phyloP scores from a whole-genome alignment of 176 grass and related monocot genomes.

The Raddia distichophylla region DNA sequence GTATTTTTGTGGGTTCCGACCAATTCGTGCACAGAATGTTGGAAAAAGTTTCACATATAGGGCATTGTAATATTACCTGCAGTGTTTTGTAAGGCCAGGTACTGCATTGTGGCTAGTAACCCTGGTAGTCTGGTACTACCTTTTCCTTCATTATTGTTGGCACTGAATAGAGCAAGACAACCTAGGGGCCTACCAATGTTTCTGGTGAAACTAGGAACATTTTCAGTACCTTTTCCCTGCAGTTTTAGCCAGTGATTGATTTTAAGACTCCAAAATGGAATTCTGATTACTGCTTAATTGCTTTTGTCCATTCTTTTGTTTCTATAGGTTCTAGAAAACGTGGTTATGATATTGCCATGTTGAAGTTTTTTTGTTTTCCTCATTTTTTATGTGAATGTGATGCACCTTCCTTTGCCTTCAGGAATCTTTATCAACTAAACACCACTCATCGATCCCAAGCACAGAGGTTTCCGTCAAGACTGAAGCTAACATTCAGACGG shows the following conservation, averaged over 20 bases:
- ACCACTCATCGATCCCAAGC: slow-evolving; percentile 22
- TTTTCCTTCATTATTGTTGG: background rate
- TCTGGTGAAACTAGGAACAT: background rate
- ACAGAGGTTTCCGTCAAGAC: slow-evolving; percentile 31
- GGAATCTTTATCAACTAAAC: slow-evolving; percentile 35
- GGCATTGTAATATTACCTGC: background rate
- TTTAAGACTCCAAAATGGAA: background rate
- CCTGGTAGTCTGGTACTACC: background rate
- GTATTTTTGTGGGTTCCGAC: background rate
- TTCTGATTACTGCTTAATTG: background rate
- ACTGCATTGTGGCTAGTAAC: background rate
- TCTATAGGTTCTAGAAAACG: background rate
- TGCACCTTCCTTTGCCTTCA: background rate
- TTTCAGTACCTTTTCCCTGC: too few relatives aligned
- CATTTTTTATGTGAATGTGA: background rate
- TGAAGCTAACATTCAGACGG: slow-evolving; percentile 38
- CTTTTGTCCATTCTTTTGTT: background rate
- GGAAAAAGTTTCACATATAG: background rate
- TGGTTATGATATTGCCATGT: background rate
- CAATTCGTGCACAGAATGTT: background rate
- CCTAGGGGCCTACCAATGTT: background rate
- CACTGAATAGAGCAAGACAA: background rate
- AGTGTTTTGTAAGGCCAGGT: slow-evolving; percentile 6
- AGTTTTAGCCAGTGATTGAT: background rate
- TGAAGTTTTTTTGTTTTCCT: background rate